Base-by-base conservation (phyloP, 306 rosid species). In the Ziziphus jujuba region DNA sequence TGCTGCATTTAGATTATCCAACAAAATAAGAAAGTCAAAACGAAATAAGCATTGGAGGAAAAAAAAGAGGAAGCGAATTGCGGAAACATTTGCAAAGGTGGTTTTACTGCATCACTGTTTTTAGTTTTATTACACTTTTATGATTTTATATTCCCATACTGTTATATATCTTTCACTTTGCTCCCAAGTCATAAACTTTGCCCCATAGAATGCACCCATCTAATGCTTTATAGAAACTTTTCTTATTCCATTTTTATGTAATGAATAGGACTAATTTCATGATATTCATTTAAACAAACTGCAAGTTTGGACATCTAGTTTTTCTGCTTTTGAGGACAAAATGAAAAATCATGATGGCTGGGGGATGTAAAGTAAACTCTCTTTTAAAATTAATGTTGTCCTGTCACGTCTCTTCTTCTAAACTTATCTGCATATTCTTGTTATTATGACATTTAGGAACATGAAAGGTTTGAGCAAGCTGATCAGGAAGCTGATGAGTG, bases 401-500 rank as follows among this genome's bases (percentile, higher is more conserved):
- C 22, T 50, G 20, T 50, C 22, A 19, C 54, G 43, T 59, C 71
- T 52, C 33, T 56, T 22, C 44, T 33, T 36, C 0, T 57, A 35
- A 15, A 33, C 58, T 48, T 34, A 38, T 59, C 49, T 60, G 51
- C 54, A 23, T 76, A 23, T 14, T 72, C 69, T 57, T 61, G 53
- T 22, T 57, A 38, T 71, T 56, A 36, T 68, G 81, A 69, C 61
- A 56, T 52, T 7, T 60, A 90, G 98, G 91, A 82, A 63, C 68
- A 1, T 15, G 89, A 83, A 69, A 59, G 59, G 66, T 90, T 83
- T 77, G 84, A 82, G 24, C 82, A 51, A 78, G 87, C 80, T 38
- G 89, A 90, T 80, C 79, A 54, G 53, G 90, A 90, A 82, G 98
- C 98, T 51, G 91, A 90, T 77, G 96, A 93, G 63, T 93, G 98